Evolutionary conservation across 148 eudicot genomes (phyloP).

Genomic region (Spergularia marina): DNA sequence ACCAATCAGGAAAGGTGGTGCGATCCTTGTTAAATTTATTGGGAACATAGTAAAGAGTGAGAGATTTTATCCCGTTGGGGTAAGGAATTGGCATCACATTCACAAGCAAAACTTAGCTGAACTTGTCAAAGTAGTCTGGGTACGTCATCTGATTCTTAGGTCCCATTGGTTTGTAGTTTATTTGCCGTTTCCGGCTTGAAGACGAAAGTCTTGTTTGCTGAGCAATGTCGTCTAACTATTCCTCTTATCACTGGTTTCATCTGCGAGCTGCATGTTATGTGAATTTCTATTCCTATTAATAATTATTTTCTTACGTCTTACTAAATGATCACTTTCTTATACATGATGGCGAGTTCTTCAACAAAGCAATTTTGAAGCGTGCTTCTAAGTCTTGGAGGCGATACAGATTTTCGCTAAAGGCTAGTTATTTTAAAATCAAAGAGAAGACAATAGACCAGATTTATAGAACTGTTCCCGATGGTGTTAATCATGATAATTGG

Average conservation of each 20-base stretch:
- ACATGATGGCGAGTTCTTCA: neutral
- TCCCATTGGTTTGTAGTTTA: no score
- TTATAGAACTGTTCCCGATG: no score
- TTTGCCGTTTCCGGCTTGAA: no score
- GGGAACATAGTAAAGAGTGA: neutral
- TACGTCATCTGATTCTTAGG: neutral
- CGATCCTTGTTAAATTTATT: conserved; percentile 2
- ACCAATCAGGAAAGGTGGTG: neutral
- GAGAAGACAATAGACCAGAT: neutral
- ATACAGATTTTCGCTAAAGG: neutral
- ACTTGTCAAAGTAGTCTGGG: neutral
- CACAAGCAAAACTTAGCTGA: neutral
- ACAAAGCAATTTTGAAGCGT: neutral
- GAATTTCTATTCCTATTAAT: no score
- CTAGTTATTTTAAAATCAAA: neutral
- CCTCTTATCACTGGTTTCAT: no score
- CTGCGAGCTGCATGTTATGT: no score
- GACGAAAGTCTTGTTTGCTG: no score
- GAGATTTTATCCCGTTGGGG: neutral
- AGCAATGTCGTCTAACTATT: no score
- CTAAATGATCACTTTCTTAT: neutral
- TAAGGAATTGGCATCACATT: neutral
- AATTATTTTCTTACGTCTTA: neutral
- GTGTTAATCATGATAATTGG: neutral
- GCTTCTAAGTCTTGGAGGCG: neutral